Percentiles rank a stretch among this genome's conserved stretches.
Conservation (phyloP, 2,329 filamentous ascomycete genomes). For the Diaporthe capsici region DNA sequence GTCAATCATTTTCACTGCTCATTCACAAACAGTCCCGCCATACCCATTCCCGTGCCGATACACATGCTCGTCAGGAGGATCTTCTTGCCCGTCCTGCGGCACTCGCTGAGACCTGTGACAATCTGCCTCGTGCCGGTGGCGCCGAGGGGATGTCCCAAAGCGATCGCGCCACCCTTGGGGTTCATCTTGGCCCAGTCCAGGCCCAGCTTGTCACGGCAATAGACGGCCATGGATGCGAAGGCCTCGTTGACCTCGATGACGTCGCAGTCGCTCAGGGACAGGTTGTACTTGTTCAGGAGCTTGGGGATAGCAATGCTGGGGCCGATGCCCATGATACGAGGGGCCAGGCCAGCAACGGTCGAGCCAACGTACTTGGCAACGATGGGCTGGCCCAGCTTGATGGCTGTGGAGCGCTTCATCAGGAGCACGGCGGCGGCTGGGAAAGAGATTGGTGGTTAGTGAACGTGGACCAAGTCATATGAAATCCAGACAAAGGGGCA, state of each 20-base stretch:
- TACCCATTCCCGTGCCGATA: constrained; percentile 78
- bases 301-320: constrained; percentile 83
- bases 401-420: constrained; percentile 94
- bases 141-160: constrained; percentile 86
- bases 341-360: constrained; percentile 90
- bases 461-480: not conserved
- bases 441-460: constrained; percentile 33
- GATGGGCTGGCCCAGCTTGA: constrained; percentile 90
- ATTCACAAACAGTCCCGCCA: constrained; percentile 77
- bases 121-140: constrained; percentile 85
- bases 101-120: constrained; percentile 90
- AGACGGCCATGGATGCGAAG: constrained; percentile 97
- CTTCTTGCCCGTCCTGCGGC: constrained; percentile 88
- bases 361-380: constrained; percentile 94
- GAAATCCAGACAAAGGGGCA: not conserved
- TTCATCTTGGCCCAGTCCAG: constrained; percentile 85
- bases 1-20: constrained; percentile 56
- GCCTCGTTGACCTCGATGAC: constrained; percentile 97
- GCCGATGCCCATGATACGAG: constrained; percentile 96
- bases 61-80: constrained; percentile 94
- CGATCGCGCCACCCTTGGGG: constrained; percentile 84
- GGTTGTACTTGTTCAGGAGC: constrained; percentile 83
- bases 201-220: constrained; percentile 82
- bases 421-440: constrained; percentile 86
- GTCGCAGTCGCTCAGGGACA: constrained; percentile 87